Evolutionary conservation across 305 asterid genomes (phyloP).

Genomic region (Plantago coronopus): DNA sequence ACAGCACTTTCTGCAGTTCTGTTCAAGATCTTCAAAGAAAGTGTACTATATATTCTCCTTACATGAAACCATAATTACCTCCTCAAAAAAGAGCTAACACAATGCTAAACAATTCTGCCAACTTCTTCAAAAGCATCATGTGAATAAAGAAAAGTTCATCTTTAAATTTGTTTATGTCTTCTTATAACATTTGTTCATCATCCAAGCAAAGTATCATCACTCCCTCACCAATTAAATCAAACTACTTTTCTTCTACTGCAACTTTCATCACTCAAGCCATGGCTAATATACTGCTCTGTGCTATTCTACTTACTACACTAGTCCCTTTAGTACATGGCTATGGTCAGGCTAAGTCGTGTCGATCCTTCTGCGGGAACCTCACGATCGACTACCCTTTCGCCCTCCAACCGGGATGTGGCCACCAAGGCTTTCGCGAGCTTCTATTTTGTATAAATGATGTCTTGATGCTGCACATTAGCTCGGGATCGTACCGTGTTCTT

Average conservation of each 20-base stretch:
- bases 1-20: no score
- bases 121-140: slow-evolving; percentile 27
- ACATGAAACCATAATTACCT: no score
- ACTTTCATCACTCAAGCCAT: slow-evolving; percentile 26
- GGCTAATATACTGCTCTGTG: slow-evolving; percentile 27
- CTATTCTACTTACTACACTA: slow-evolving; percentile 20
- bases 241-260: neutral
- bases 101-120: no score
- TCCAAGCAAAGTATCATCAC: slow-evolving; percentile 69
- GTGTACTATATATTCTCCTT: no score
- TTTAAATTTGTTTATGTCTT: slow-evolving; percentile 13
- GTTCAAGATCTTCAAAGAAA: no score
- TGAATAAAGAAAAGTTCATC: slow-evolving; percentile 21
- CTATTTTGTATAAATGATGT: slow-evolving; percentile 81
- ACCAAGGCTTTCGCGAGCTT: slow-evolving; percentile 72
- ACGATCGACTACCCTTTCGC: slow-evolving; percentile 75
- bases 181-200: slow-evolving; percentile 17
- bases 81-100: no score
- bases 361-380: slow-evolving; percentile 81
- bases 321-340: slow-evolving; percentile 27
- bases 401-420: slow-evolving; percentile 78
- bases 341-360: slow-evolving; percentile 46
- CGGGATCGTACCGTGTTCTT: slow-evolving; percentile 84
- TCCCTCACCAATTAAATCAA: slow-evolving; percentile 3
- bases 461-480: slow-evolving; percentile 71